Evolutionary conservation across 2,329 filamentous ascomycete genomes (phyloP), one percentile per base, ranked within the genome.

Genomic region (Aureobasidium sp.): DNA sequence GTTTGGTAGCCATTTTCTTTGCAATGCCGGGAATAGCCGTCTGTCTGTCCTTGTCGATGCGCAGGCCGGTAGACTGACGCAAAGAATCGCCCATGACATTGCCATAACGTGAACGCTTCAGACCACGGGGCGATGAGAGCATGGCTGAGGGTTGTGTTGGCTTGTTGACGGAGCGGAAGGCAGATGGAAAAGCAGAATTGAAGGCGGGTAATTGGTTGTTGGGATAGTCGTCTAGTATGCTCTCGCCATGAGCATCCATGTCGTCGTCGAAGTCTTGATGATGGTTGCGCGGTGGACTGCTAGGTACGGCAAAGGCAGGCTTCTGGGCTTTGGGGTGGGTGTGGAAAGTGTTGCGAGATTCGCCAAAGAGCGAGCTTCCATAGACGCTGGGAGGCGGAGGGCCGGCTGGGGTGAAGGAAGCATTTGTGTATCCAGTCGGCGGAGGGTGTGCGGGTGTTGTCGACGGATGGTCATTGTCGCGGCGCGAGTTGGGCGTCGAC

Each of bases 11-110:
- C 10, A 92, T 74, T 64, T 87, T 86, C 70, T 87, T 89, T 34
- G 90, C 89, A 63, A 96, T 84, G 7, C 82, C 78, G 4, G 85
- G 82, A 68, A 91, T 88, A 32, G 58, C 59, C 21, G 50, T 39
- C 29, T 65, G 63, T 41, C 63, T 49, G 34, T 61, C 57, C 11
- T 61, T 42, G 25, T 60, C 57, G 13, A 54, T 59, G 53, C 44
- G 49, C 36, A 61, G 25, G 37, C 48, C 61, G 25, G 48, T 55
- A 14, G 63, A 63, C 42, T 57, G 44, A 34, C 60, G 51, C 37
- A 64, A 39, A 9, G 63, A 65, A 13, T 62, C 53, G 41, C 55
- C 58, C 59, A 61, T 64, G 21, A 62, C 61, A 32, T 67, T 66
- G 61, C 76, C 77, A 58, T 74, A 72, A 54, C 72, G 71, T 58